Evolutionary conservation across 202 grass and related monocot species (phyloP), one percentile per base, ranked within the genome.

Genomic region (Saccharum hybrid): DNA sequence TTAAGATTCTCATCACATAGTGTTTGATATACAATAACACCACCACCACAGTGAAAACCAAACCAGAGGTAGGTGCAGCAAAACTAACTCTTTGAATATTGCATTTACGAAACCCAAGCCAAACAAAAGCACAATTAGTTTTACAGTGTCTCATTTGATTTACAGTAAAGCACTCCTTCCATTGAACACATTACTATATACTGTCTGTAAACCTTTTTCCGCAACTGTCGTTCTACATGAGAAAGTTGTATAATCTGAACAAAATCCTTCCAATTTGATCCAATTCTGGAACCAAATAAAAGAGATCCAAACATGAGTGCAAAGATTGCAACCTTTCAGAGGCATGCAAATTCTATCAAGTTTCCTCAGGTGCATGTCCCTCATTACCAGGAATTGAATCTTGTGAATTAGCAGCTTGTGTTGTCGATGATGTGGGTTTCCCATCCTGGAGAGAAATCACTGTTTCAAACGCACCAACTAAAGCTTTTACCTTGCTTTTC

Each of bases 391-490:
- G 88, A 84, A 80, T 72, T 71, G 10, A 59, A 80, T 84, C 76
- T 66, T 77, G 70, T 21, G 88, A 76, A 51, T 71, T 74, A 26
- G 41, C 43, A 79, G 77, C 31, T 31, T 89, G 82, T 73, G 65
- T 66, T 81, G 79, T 81, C 2, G 68, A 87, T 56, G 89, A 76
- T 71, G 88, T 34, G 57, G 92, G 90, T 57, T 91, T 93, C 12
- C 90, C 65, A 66, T 97, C 92, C 59, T 97, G 95, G 64, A 97
- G 92, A 82, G 89, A 94, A 19, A 97, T 97, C 74, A 97, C 95
- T 6, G 92, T 97, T 83, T 97, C 95, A 83, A 97, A 97, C 78
- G 95, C 95, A 72, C 92, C 90, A 78, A 97, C 95, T 76, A 97
- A 85, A 75, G 95, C 95, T 49, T 94, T 91, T 71, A 97, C 95